phyloP scores from a whole-genome alignment of 2,329 filamentous ascomycete species.

The Fusarium tricinctum region DNA sequence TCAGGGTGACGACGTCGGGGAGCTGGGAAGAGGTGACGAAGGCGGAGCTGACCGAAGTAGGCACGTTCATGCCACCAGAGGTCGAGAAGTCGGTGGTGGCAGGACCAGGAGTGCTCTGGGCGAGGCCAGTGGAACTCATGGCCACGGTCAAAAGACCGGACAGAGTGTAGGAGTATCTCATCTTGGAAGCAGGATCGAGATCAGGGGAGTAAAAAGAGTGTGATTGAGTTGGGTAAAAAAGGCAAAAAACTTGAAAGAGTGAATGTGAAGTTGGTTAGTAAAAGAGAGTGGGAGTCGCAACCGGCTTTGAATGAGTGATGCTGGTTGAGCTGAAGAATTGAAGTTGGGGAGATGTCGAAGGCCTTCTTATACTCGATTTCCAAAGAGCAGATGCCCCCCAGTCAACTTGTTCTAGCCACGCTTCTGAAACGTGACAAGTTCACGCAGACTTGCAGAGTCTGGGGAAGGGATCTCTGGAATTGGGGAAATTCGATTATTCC shows the following conservation, averaged over 20 bases:
- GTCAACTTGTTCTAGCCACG: fast-evolving
- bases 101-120: conserved; percentile 11
- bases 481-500: conserved; percentile 34
- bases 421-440: background rate
- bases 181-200: conserved; percentile 14
- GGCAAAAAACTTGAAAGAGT: conserved; percentile 20
- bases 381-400: background rate
- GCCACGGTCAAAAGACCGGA: conserved; percentile 43
- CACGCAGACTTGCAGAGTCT: background rate
- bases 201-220: conserved; percentile 1
- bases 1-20: conserved; percentile 1
- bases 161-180: conserved; percentile 40
- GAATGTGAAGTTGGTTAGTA: conserved; percentile 19
- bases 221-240: conserved; percentile 35
- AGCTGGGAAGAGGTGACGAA: background rate
- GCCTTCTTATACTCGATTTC: conserved; percentile 35
- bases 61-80: conserved; percentile 24
- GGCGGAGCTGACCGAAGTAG: conserved; percentile 11
- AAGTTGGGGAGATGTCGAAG: conserved; percentile 11
- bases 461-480: conserved; percentile 35
- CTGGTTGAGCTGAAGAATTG: conserved; percentile 38
- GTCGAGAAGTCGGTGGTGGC: background rate
- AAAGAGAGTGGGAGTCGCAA: conserved; percentile 39
- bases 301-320: conserved; percentile 39
- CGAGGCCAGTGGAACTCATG: conserved; percentile 23